Evolutionary conservation across 768 basidiomycete species (phyloP).

Genomic region (Russula vinacea): DNA sequence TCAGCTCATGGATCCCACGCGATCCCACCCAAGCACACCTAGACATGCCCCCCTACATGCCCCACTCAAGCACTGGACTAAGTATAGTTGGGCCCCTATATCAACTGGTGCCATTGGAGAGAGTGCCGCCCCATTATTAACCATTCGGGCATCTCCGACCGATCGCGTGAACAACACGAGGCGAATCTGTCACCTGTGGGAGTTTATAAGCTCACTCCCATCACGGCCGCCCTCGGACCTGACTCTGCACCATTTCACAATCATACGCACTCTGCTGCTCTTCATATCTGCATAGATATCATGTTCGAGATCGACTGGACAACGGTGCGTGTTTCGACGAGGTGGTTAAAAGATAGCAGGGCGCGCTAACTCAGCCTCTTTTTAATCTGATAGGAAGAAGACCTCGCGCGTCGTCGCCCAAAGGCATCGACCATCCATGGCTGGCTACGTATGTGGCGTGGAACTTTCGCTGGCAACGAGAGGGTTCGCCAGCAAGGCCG

Average conservation of each 20-base stretch:
- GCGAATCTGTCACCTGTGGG: not conserved
- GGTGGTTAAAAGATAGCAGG: not conserved
- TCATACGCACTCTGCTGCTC: constrained; percentile 3
- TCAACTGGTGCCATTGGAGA: constrained; percentile 1
- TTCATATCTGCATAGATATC: constrained; percentile 1
- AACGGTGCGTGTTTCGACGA: constrained; percentile 18
- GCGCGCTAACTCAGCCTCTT: not conserved
- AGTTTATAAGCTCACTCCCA: constrained; percentile 22
- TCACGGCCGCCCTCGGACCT: constrained; percentile 17
- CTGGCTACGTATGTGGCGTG: constrained; percentile 32
- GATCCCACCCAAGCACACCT: not conserved
- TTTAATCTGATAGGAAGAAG: constrained; percentile 14
- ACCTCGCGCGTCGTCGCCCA: constrained; percentile 10
- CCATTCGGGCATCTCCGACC: constrained; percentile 23
- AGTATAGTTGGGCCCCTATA: not conserved
- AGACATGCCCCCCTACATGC: constrained; percentile 4
- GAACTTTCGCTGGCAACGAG: constrained; percentile 28
- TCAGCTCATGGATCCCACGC: not conserved
- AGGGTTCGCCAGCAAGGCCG: constrained; percentile 27
- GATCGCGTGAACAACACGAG: constrained; percentile 1
- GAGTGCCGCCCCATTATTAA: not conserved
- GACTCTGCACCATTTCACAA: constrained; percentile 8
- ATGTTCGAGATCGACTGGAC: constrained; percentile 29
- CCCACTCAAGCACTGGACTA: not conserved
- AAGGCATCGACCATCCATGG: constrained; percentile 31